Conservation (phyloP, 768 basidiomycete species). For the Termitomyces heimii region DNA sequence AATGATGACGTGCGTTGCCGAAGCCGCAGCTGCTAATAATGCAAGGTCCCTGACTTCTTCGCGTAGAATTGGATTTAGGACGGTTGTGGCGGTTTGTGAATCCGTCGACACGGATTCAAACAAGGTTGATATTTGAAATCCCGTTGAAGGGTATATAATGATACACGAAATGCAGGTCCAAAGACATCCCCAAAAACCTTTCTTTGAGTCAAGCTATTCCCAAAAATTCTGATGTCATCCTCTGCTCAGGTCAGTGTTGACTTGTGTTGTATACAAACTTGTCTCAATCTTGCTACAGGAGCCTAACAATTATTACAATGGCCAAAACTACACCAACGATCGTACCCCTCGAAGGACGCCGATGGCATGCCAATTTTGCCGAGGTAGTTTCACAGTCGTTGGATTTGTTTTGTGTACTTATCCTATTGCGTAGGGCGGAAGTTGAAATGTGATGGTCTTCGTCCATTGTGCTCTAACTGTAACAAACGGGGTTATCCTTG, state of each 20-base stretch:
- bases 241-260: constrained; percentile 6
- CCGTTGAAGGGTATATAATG: constrained; percentile 4
- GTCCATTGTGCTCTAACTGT: constrained; percentile 64
- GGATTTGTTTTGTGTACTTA: not conserved
- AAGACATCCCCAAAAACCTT: not conserved
- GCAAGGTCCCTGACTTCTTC: constrained; percentile 8
- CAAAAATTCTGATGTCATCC: constrained; percentile 11
- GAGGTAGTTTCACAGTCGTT: constrained; percentile 34
- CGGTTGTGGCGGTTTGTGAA: constrained; percentile 8
- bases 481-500: constrained; percentile 54
- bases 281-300: not conserved
- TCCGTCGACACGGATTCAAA: not conserved
- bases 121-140: constrained; percentile 5
- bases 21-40: constrained; percentile 1
- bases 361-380: constrained; percentile 74
- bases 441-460: constrained; percentile 64
- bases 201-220: not conserved
- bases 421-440: constrained; percentile 46
- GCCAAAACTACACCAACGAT: constrained; percentile 3
- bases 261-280: not conserved
- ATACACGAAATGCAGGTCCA: not conserved
- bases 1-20: constrained; percentile 3
- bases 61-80: constrained; percentile 7
- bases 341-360: constrained; percentile 41
- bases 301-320: not conserved